Evolutionary conservation across 768 basidiomycete species (phyloP), one percentile per base, ranked within the genome.

Genomic region (Naematelia encephala): DNA sequence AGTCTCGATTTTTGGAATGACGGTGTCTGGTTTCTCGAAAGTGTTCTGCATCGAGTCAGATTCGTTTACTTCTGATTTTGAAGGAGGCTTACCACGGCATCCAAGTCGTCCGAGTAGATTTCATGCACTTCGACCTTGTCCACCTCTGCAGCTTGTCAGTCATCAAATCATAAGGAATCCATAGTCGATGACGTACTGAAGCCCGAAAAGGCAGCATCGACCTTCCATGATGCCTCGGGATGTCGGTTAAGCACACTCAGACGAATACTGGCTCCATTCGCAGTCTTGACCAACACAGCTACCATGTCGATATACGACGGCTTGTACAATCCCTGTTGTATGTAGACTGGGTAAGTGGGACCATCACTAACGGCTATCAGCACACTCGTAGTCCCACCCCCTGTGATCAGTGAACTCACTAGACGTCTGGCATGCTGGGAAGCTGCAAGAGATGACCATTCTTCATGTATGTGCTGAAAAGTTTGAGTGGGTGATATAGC

Each of bases 381-480:
- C n/a, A n/a, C n/a, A n/a, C n/a, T n/a, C n/a, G n/a, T n/a, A n/a
- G n/a, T n/a, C n/a, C n/a, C n/a, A n/a, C n/a, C n/a, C n/a, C n/a
- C n/a, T n/a, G n/a, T n/a, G n/a, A n/a, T n/a, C n/a, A n/a, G n/a
- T n/a, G 54, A 12, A 59, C 69, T 59, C 34, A 70, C 72, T 74
- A 74, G 28, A 63, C 54, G 26, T 69, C 68, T 1, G 62, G 62
- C 11, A 57, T 56, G 25, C 50, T 23, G 12, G 59, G 57, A 2
- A 57, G 39, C 21, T 56, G 54, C 2, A 64, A 28, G 11, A 60
- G 57, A 75, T 77, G n/a, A 73, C 58, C 67, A 52, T 67, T 56
- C 71, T 43, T 83, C 85, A 86, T 86, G 54, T 82, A 79, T 42
- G 70, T 82, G 1, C 82, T 80, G 75, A 85, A 85, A 23, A 85